These are phyloP conservation scores for Leccinum barrowsii DNA, from an alignment of 768 basidiomycete genomes.

Conservation along the genomic window DNA sequence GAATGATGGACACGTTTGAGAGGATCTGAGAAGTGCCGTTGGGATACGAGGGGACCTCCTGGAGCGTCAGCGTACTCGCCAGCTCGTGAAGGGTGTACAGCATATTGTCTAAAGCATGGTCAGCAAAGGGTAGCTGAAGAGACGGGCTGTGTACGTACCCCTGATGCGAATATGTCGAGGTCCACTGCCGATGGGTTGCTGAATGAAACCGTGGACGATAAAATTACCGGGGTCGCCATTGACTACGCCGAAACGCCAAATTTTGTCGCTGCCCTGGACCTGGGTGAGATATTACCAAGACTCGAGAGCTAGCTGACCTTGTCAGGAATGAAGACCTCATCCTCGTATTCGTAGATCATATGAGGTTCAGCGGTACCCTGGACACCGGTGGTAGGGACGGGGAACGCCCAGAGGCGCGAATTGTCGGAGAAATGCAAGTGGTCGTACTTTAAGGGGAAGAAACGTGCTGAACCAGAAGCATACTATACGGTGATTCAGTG, in stretches of 20 bases:
- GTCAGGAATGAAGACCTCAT: conserved; percentile 63
- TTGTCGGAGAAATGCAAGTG: conserved; percentile 30
- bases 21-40: conserved; percentile 51
- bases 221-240: conserved; percentile 42
- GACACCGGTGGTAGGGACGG: conserved; percentile 33
- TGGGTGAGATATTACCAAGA: neutral
- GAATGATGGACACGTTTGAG: conserved; percentile 47
- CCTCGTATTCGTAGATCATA: conserved; percentile 53
- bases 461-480: conserved; percentile 48
- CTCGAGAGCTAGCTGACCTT: conserved; percentile 39
- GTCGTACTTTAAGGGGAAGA: conserved; percentile 47
- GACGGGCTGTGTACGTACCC: conserved; percentile 18
- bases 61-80: conserved; percentile 53
- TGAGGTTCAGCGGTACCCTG: conserved; percentile 55
- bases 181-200: conserved; percentile 53
- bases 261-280: conserved; percentile 58
- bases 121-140: neutral
- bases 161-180: conserved; percentile 49
- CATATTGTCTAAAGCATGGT: conserved; percentile 38
- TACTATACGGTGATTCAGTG: conserved; percentile 35
- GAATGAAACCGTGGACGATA: conserved; percentile 57
- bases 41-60: conserved; percentile 43
- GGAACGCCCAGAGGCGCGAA: conserved; percentile 52
- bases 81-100: conserved; percentile 56
- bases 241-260: conserved; percentile 46